These are phyloP conservation scores for Acanthamoeba triangularis DNA, from an alignment of 208 protist species.

Conservation along the genomic window DNA sequence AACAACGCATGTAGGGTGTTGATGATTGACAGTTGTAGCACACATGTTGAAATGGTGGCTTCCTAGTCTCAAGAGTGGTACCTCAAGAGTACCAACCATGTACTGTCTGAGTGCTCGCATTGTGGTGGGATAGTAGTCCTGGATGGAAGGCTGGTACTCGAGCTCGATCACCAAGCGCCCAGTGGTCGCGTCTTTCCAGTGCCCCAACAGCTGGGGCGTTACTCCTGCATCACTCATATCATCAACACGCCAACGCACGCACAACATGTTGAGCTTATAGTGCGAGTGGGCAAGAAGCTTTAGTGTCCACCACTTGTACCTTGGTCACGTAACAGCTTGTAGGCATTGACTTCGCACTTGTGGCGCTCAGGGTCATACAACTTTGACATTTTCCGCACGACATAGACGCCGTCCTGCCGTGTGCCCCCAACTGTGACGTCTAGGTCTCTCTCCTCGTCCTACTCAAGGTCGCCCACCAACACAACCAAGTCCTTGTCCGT, in stretches of 20 bases:
- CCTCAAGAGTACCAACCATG: not conserved
- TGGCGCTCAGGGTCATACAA: not conserved
- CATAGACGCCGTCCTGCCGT: not conserved
- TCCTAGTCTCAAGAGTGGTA: not conserved
- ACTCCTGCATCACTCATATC: not conserved
- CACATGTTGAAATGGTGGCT: too few species aligned
- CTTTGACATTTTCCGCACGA: not conserved
- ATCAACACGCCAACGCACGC: not conserved
- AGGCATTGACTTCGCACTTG: not conserved
- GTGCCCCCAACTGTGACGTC: not conserved
- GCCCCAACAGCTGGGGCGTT: not conserved
- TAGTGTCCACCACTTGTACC: not conserved
- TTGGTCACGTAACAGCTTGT: not conserved
- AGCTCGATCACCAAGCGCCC: not conserved
- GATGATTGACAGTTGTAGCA: too few species aligned
- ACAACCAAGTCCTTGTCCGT: not conserved
- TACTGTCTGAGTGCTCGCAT: not conserved
- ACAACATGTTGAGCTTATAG: too few species aligned
- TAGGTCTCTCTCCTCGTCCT: not conserved
- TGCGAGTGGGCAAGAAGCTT: not conserved
- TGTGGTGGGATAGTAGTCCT: not conserved
- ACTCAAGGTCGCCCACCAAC: too few species aligned
- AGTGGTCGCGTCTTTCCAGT: not conserved
- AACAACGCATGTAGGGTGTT: too few species aligned
- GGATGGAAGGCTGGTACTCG: not conserved